These are phyloP conservation scores for Ceratobasidium papillatum DNA, from an alignment of 1,284 basidiomycete species.

Conservation along the genomic window DNA sequence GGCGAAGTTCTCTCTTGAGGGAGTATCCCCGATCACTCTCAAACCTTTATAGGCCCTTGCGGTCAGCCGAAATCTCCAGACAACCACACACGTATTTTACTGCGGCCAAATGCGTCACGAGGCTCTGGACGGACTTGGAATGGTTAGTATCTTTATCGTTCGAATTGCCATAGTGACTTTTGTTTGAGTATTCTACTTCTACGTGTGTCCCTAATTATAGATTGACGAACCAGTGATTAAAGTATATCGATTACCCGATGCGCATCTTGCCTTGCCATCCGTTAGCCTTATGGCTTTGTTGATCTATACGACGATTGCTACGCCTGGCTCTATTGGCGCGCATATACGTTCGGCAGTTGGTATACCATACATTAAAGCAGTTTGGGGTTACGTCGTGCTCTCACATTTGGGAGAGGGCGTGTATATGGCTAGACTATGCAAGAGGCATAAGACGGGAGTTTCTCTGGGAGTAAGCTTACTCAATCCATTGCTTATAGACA, in stretches of 20 bases:
- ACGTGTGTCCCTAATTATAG: background rate
- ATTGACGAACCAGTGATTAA: background rate
- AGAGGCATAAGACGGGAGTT: slow-evolving; percentile 64
- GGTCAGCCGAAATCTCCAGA: too few species aligned
- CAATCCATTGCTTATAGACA: slow-evolving; percentile 9
- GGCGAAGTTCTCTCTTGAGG: too few species aligned
- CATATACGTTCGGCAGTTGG: slow-evolving; percentile 37
- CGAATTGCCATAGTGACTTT: too few species aligned
- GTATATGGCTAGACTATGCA: slow-evolving; percentile 64
- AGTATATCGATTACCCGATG: background rate
- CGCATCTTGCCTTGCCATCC: background rate
- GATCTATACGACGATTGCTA: slow-evolving; percentile 17
- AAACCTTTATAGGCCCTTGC: too few species aligned
- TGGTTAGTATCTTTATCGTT: slow-evolving; percentile 65
- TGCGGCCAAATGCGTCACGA: slow-evolving; percentile 82
- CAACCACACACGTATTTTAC: too few species aligned
- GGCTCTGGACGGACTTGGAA: slow-evolving; percentile 75
- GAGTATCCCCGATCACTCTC: too few species aligned
- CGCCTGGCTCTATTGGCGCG: background rate
- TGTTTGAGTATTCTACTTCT: background rate
- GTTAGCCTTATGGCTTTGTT: background rate
- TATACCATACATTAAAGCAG: slow-evolving; percentile 46
- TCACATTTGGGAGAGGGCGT: slow-evolving; percentile 62
- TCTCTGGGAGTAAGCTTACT: slow-evolving; percentile 62
- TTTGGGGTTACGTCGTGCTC: slow-evolving; percentile 51